Percentiles rank a stretch among this genome's conserved stretches.
Evolutionary conservation across 768 basidiomycete genomes (phyloP).

Genomic region (Favolaschia claudopus): DNA sequence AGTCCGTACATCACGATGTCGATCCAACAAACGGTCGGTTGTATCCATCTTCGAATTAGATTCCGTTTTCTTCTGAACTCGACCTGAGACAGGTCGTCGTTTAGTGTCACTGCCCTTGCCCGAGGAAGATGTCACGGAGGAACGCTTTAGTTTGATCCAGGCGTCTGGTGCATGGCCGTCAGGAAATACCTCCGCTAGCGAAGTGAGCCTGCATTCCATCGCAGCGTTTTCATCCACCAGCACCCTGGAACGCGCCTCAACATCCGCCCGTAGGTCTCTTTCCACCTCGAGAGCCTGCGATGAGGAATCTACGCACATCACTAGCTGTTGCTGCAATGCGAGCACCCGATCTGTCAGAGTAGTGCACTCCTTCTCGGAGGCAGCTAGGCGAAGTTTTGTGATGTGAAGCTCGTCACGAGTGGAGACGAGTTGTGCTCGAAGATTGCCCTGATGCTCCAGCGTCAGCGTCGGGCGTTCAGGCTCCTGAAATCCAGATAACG

Average conservation of each 20-base stretch:
- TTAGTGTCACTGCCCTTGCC: conserved; percentile 10
- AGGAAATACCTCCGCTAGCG: conserved; percentile 15
- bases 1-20: conserved; percentile 22
- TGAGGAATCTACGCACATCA: conserved; percentile 34
- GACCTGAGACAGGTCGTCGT: conserved; percentile 22
- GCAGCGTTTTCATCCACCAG: conserved; percentile 27
- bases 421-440: conserved; percentile 30
- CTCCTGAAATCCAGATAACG: background rate
- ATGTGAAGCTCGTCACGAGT: conserved; percentile 33
- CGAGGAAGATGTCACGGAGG: no score
- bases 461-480: conserved; percentile 13
- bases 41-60: conserved; percentile 14
- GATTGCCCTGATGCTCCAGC: conserved; percentile 26
- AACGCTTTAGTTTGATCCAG: conserved; percentile 20
- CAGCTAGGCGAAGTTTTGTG: conserved; percentile 25
- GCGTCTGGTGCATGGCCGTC: conserved; percentile 12
- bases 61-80: conserved; percentile 15
- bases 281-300: conserved; percentile 33
- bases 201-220: conserved; percentile 19
- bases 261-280: conserved; percentile 33
- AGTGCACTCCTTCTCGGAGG: conserved; percentile 25
- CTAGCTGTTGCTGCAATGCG: conserved; percentile 28
- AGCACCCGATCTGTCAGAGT: conserved; percentile 26
- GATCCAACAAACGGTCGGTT: conserved; percentile 18
- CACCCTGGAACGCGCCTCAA: conserved; percentile 23